Evolutionary conservation across 2,329 filamentous ascomycete species (phyloP).

Genomic region (Monosporascus cannonballus): DNA sequence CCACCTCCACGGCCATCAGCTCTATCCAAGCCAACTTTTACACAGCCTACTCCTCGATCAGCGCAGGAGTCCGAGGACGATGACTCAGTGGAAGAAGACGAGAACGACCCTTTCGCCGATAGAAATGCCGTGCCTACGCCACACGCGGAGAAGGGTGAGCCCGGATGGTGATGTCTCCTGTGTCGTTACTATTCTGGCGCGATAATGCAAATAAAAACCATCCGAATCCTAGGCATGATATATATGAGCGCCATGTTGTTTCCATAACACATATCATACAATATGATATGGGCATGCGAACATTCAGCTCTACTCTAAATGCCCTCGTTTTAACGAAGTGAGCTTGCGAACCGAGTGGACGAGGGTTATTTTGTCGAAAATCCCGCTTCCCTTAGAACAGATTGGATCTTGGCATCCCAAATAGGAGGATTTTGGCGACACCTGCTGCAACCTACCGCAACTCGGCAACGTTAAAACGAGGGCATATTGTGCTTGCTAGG

Average conservation of each 20-base stretch:
- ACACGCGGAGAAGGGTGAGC: slow-evolving; percentile 32
- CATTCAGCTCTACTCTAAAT: no score
- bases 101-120: slow-evolving; percentile 85
- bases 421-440: no score
- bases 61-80: slow-evolving; percentile 50
- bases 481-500: no score
- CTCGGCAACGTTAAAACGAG: no score
- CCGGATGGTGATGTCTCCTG: slow-evolving; percentile 22
- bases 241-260: background rate
- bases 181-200: background rate
- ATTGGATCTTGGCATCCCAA: no score
- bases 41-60: slow-evolving; percentile 36
- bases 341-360: no score
- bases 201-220: background rate
- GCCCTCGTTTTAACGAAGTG: no score
- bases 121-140: slow-evolving; percentile 57
- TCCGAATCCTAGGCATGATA: background rate
- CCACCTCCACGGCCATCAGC: slow-evolving; percentile 43
- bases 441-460: no score
- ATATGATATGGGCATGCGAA: background rate
- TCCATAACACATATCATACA: no score
- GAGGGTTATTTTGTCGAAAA: no score
- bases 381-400: no score
- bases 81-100: slow-evolving; percentile 63
- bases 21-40: slow-evolving; percentile 44